These are phyloP conservation scores for Pseudogymnoascus sp. DNA, from an alignment of 2,329 filamentous ascomycete genomes.

Conservation along the genomic window DNA sequence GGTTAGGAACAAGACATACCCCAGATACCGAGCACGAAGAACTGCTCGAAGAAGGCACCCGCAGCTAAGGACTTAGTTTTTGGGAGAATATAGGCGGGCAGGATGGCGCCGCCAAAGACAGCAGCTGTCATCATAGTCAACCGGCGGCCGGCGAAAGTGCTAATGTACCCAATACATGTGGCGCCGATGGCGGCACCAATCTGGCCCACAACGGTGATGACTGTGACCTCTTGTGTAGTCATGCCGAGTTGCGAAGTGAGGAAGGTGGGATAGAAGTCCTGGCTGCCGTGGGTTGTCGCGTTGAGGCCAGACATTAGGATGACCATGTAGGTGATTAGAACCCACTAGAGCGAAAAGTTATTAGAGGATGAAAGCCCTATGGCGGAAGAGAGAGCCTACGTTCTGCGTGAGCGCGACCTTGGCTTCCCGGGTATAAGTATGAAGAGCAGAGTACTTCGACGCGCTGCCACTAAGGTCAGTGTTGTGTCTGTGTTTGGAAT, in stretches of 20 bases:
- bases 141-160: constrained; percentile 61
- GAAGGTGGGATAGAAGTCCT: constrained; percentile 51
- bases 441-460: constrained; percentile 49
- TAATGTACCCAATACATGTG: constrained; percentile 57
- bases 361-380: neutral
- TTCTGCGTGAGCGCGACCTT: constrained; percentile 61
- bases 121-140: constrained; percentile 60
- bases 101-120: constrained; percentile 56
- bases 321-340: constrained; percentile 70
- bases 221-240: constrained; percentile 40
- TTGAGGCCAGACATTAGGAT: constrained; percentile 83
- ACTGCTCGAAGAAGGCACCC: constrained; percentile 75
- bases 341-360: constrained; percentile 51
- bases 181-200: constrained; percentile 62
- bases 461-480: constrained; percentile 32
- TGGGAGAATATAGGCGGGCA: constrained; percentile 76
- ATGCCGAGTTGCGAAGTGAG: constrained; percentile 42
- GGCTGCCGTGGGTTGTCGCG: constrained; percentile 15
- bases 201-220: constrained; percentile 64
- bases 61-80: constrained; percentile 58
- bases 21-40: constrained; percentile 70
- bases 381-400: neutral
- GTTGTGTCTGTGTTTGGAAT: neutral
- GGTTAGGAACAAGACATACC: constrained; percentile 32
- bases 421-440: constrained; percentile 65